Evolutionary conservation across 768 basidiomycete genomes (phyloP), one percentile per base, ranked within the genome.

Genomic region (Leucogyrophana mollusca): DNA sequence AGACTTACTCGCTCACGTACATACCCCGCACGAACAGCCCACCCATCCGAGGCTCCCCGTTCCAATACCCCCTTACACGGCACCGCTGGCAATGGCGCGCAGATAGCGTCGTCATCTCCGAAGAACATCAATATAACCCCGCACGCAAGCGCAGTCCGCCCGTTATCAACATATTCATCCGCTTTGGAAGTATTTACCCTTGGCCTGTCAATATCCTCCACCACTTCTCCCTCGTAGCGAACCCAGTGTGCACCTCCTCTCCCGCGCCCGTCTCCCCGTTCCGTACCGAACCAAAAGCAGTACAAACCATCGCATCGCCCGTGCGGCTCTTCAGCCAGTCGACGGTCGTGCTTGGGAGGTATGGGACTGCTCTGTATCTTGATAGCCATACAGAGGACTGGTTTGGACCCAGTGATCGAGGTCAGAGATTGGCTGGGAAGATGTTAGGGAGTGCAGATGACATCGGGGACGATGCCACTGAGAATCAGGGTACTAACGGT

Each of bases 181-280:
- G 86, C 13, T 87, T 79, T 54, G 76, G 73, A 10, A 80, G 76
- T 57, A 69, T 66, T 43, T 79, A 75, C 49, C 83, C 83, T 3
- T 86, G 84, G 85, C 82, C 84, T 0, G 74, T 81, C 50, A 86
- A 88, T 59, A 62, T 80, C 20, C 69, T 87, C n/a, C 82, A 86
- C 53, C 79, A 82, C 59, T 84, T 75, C 56, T 57, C 72, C 25
- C 67, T 88, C 13, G 58, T 58, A 2, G 73, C 76, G 0, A 78
- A 82, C 56, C 52, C 62, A 3, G 45, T 57, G 5, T 79, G 24
- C 9, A 34, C 38, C 17, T 16, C 24, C 9, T 52, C 61, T 33
- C 34, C 40, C 40, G 38, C 49, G 39, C 7, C 10, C 22, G 27
- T 13, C 13, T 30, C 27, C 7, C 6, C 27, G 13, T 30, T 13